Conservation (phyloP, 306 rosid species). For the Trifolium dubium region DNA sequence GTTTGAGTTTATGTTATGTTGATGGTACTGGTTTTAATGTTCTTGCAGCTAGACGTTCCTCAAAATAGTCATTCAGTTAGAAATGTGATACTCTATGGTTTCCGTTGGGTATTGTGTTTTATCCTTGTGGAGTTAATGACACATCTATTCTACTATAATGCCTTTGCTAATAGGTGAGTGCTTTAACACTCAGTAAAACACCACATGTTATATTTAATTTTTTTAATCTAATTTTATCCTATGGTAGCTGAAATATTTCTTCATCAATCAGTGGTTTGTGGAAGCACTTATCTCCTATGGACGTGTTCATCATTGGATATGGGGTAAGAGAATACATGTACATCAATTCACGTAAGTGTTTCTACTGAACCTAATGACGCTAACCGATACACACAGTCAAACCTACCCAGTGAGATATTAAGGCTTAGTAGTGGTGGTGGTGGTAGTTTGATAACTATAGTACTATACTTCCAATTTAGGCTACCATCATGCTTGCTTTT, state of each 20-base stretch:
- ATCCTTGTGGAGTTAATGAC: slow-evolving; percentile 83
- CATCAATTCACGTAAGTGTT: slow-evolving; percentile 28
- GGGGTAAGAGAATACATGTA: slow-evolving; percentile 71
- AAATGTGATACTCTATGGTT: slow-evolving; percentile 66
- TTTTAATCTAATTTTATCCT: slow-evolving; percentile 22
- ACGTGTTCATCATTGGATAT: slow-evolving; percentile 86
- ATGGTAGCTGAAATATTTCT: slow-evolving; percentile 45
- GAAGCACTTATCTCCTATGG: slow-evolving; percentile 79
- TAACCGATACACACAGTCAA: slow-evolving; percentile 14
- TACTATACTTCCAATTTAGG: slow-evolving; percentile 23
- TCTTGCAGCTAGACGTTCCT: slow-evolving; percentile 78
- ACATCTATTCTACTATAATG: slow-evolving; percentile 81
- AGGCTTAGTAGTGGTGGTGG: slow-evolving; percentile 9
- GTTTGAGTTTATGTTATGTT: slow-evolving; percentile 34
- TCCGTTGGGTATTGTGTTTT: slow-evolving; percentile 75
- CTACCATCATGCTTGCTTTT: slow-evolving; percentile 29
- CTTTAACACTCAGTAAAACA: slow-evolving; percentile 33
- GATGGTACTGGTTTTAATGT: slow-evolving; percentile 28
- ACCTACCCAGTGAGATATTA: slow-evolving; percentile 28
- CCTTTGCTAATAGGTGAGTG: slow-evolving; percentile 84
- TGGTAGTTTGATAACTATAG: slow-evolving; percentile 14
- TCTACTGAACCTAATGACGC: slow-evolving; percentile 4
- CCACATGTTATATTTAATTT: slow-evolving; percentile 17
- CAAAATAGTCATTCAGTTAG: slow-evolving; percentile 58
- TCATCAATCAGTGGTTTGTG: slow-evolving; percentile 65